Percentiles rank a stretch among this genome's conserved stretches.
These are phyloP conservation scores for Aspergillus tanneri DNA, from an alignment of 2,329 filamentous ascomycete genomes.

Conservation along the genomic window DNA sequence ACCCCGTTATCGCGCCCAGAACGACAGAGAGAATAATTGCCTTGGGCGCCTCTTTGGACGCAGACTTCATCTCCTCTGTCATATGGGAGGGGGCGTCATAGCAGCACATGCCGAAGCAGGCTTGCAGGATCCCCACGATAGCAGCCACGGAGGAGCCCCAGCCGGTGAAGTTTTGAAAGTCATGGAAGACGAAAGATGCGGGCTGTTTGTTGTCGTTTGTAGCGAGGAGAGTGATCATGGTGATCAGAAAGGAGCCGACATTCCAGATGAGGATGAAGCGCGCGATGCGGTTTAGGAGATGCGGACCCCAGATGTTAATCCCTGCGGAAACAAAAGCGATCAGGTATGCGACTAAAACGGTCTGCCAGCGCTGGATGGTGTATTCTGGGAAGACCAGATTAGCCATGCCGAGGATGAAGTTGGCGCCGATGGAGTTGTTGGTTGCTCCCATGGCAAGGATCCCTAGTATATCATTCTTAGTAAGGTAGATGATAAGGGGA, in stretches of 20 bases:
- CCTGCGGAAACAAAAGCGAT: constrained; percentile 47
- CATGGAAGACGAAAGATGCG: constrained; percentile 55
- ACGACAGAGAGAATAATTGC: constrained; percentile 49
- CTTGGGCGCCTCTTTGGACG: constrained; percentile 37
- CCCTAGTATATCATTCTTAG: constrained; percentile 26
- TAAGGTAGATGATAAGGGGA: not conserved
- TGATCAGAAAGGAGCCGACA: constrained; percentile 52
- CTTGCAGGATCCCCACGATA: constrained; percentile 55
- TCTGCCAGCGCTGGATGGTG: constrained; percentile 57
- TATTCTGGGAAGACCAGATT: constrained; percentile 54
- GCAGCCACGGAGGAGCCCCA: constrained; percentile 53
- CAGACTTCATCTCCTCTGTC: constrained; percentile 53
- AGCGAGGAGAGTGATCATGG: constrained; percentile 54
- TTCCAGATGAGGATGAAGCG: constrained; percentile 55
- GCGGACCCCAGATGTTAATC: constrained; percentile 53
- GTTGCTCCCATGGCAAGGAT: constrained; percentile 55
- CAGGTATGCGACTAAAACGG: constrained; percentile 53
- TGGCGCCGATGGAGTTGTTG: constrained; percentile 55
- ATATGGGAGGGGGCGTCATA: constrained; percentile 54
- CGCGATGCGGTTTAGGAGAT: constrained; percentile 53
- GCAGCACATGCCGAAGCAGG: constrained; percentile 55
- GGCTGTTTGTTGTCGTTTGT: constrained; percentile 56
- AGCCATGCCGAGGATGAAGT: constrained; percentile 56
- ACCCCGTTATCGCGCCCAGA: constrained; percentile 48
- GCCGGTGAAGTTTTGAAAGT: constrained; percentile 57